Evolutionary conservation across 371 early-diverging fungal genomes (phyloP).

Genomic region (Nematocida parisii): DNA sequence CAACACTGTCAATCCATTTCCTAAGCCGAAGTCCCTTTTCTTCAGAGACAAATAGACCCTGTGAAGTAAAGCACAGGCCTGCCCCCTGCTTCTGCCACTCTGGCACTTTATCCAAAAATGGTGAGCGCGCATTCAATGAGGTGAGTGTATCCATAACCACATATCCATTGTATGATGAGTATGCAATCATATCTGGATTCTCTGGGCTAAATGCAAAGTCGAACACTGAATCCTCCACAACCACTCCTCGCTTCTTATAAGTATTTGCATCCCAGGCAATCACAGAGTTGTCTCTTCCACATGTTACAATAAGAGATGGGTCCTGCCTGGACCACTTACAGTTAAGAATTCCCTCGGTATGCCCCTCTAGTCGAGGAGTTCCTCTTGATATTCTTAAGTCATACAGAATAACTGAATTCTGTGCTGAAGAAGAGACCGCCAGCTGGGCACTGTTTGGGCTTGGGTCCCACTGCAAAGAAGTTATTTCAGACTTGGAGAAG

Average conservation of each 20-base stretch:
- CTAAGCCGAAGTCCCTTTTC: background rate
- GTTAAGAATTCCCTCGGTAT: constrained; percentile 56
- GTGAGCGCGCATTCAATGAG: constrained; percentile 46
- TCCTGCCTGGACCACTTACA: constrained; percentile 52
- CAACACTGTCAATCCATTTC: constrained; percentile 17
- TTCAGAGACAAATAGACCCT: constrained; percentile 27
- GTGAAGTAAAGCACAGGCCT: constrained; percentile 29
- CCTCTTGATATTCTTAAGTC: constrained; percentile 54
- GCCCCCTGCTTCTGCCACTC: constrained; percentile 47
- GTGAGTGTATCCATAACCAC: constrained; percentile 51
- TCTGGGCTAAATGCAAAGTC: constrained; percentile 59
- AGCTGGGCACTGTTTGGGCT: constrained; percentile 25
- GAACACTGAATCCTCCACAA: constrained; percentile 36
- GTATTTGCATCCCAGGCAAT: constrained; percentile 58
- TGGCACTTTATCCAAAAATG: constrained; percentile 45
- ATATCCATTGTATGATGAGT: constrained; percentile 48
- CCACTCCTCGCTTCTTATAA: constrained; percentile 35
- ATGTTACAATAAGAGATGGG: constrained; percentile 55
- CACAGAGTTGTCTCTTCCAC: constrained; percentile 47
- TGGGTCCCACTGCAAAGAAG: constrained; percentile 54
- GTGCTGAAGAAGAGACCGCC: constrained; percentile 41
- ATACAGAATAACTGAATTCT: constrained; percentile 42
- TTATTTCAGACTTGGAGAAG: constrained; percentile 49
- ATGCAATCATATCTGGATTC: constrained; percentile 50
- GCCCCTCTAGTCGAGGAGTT: constrained; percentile 48